Conservation (phyloP, 176 grass and related monocot species). For the Lolium rigidum region DNA sequence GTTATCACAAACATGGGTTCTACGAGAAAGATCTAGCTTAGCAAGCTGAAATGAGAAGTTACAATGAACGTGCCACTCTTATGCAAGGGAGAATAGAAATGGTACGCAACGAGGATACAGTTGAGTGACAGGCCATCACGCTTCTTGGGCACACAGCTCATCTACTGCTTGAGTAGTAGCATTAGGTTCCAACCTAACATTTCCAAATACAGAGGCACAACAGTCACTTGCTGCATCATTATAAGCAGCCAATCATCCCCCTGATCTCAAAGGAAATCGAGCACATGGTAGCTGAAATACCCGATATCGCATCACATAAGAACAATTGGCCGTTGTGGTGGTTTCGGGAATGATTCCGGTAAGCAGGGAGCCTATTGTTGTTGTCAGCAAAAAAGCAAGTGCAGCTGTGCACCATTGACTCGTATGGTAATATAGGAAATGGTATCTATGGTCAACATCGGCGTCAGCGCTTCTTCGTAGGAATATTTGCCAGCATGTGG, state of each 20-base stretch:
- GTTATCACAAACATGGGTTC: not conserved
- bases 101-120: not conserved
- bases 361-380: not conserved
- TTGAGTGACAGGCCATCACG: not conserved
- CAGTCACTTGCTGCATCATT: not conserved
- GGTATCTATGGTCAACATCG: not conserved
- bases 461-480: not conserved
- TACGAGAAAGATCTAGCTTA: not conserved
- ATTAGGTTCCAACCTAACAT: not conserved
- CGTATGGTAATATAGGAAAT: not conserved
- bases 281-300: constrained; percentile 6
- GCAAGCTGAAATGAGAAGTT: not conserved
- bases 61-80: not conserved
- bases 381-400: not conserved
- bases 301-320: not conserved
- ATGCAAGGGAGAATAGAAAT: not conserved
- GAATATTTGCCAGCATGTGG: not conserved
- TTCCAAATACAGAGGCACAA: not conserved
- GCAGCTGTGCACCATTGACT: not conserved
- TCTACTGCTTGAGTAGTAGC: not conserved
- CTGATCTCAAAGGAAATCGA: not conserved
- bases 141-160: not conserved
- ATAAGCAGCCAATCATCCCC: constrained; percentile 5
- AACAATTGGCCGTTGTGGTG: not conserved
- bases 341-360: too few species aligned